Conservation (phyloP, 306 rosid genomes). For the Inga leiocalycina region DNA sequence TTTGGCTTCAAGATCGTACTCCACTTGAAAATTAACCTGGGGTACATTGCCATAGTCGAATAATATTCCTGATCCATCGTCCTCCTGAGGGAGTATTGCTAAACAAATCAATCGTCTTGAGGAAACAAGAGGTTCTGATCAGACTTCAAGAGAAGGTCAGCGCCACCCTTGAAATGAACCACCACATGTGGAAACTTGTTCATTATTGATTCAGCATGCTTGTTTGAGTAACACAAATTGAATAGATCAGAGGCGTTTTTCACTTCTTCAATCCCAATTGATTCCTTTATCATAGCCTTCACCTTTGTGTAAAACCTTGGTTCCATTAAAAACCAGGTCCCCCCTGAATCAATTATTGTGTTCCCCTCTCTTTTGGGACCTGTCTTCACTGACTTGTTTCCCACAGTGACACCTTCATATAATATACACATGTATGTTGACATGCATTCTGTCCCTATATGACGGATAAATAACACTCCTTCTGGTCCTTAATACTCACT, state of each 20-base stretch:
- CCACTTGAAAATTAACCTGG: slow-evolving; percentile 6
- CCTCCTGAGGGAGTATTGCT: background rate
- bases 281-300: background rate
- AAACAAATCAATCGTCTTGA: background rate
- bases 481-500: too few species aligned
- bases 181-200: background rate
- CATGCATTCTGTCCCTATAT: background rate
- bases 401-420: background rate
- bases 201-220: background rate
- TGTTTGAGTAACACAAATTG: background rate
- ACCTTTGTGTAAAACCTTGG: background rate
- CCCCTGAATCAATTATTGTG: slow-evolving; percentile 27
- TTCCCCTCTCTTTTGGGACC: background rate
- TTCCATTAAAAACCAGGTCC: background rate
- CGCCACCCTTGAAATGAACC: slow-evolving; percentile 23
- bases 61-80: background rate
- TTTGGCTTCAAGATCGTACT: background rate
- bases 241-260: slow-evolving; percentile 1
- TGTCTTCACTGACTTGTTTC: background rate
- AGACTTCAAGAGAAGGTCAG: background rate
- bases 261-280: background rate
- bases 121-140: background rate
- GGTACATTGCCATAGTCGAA: background rate
- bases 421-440: too few species aligned
- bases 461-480: too few species aligned